phyloP scores from a whole-genome alignment of 768 basidiomycete species.

The Punctularia strigosozonata region DNA sequence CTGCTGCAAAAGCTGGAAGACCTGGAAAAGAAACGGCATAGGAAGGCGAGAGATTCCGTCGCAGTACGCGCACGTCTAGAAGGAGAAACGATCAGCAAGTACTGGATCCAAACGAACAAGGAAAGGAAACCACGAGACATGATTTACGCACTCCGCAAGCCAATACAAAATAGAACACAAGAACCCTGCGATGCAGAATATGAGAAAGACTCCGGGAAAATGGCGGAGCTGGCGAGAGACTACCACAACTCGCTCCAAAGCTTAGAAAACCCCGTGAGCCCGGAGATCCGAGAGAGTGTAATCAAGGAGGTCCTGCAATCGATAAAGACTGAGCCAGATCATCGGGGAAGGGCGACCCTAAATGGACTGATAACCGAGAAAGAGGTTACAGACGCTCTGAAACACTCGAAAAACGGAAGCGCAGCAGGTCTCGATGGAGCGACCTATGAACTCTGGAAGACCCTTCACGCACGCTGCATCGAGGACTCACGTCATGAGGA shows the following conservation, averaged over 20 bases:
- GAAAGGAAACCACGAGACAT: conserved; percentile 4
- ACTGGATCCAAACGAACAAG: conserved; percentile 4
- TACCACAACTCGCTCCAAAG: not conserved
- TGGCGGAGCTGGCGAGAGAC: not conserved
- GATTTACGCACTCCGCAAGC: not conserved
- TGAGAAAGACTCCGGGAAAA: not conserved
- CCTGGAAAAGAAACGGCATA: not conserved
- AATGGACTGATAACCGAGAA: not conserved
- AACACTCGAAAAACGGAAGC: not conserved
- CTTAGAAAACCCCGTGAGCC: not conserved
- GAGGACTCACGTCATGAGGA: not conserved
- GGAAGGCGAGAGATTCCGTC: not conserved
- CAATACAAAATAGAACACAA: no score
- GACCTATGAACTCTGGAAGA: not conserved
- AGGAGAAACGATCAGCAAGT: conserved; percentile 4
- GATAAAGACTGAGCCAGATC: not conserved
- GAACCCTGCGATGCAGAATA: not conserved
- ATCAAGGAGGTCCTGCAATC: not conserved
- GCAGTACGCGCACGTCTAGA: not conserved
- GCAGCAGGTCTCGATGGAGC: not conserved
- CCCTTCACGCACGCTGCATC: not conserved
- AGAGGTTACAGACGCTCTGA: not conserved
- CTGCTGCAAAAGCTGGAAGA: not conserved
- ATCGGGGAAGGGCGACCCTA: not conserved
- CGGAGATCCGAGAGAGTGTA: not conserved